These are phyloP conservation scores for Clonostachys chloroleuca DNA, from an alignment of 2,329 filamentous ascomycete genomes.

Conservation along the genomic window DNA sequence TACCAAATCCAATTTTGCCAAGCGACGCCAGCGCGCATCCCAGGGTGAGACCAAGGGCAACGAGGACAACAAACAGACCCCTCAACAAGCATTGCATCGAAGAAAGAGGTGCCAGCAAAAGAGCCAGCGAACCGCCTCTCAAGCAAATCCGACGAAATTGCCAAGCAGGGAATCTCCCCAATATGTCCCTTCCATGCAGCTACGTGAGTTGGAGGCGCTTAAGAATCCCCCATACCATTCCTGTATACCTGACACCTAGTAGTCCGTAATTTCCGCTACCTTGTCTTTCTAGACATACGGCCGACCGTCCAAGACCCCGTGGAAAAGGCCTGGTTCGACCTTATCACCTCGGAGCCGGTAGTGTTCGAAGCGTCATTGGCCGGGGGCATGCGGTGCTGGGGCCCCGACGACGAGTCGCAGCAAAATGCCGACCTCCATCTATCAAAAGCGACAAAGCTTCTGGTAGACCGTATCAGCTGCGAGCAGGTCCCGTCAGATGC, in stretches of 20 bases:
- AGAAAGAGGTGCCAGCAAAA: background rate
- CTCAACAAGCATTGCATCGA: background rate
- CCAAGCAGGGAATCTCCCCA: background rate
- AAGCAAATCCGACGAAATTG: background rate
- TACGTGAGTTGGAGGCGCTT: no score
- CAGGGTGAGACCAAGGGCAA: background rate
- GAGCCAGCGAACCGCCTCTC: background rate
- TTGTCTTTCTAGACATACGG: background rate
- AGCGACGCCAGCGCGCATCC: constrained; percentile 1
- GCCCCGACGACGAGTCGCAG: background rate
- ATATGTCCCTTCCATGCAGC: background rate
- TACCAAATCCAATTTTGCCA: constrained; percentile 5
- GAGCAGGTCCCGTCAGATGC: constrained; percentile 1
- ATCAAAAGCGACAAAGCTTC: background rate
- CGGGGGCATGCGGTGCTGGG: constrained; percentile 2
- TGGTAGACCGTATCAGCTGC: background rate
- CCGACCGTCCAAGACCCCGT: background rate
- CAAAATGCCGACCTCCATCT: background rate
- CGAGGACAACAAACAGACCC: background rate
- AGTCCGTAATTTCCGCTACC: background rate
- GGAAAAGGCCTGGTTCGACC: constrained; percentile 1
- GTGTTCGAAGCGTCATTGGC: constrained; percentile 3
- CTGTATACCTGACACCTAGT: no score
- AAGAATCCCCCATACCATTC: no score
- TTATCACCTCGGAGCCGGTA: constrained; percentile 2